A percentile compares a stretch with the other conserved stretches of the same genome.
These are phyloP conservation scores for Gaultheria prostrata DNA, from an alignment of 148 eudicot species.

Conservation along the genomic window DNA sequence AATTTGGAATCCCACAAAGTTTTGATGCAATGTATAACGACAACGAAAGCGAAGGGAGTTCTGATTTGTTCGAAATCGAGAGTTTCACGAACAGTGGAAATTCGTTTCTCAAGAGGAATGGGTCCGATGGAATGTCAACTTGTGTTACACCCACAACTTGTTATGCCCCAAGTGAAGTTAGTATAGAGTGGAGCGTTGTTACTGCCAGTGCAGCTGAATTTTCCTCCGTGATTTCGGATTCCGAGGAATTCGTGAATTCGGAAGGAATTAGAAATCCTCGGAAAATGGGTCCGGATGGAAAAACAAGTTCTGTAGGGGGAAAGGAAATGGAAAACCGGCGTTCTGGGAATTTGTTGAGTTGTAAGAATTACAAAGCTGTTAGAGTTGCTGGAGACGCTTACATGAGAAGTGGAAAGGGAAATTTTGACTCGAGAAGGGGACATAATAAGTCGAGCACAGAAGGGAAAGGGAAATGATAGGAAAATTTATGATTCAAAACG, in stretches of 20 bases:
- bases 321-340: constrained; percentile 27
- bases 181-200: constrained; percentile 80
- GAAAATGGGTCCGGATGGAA: constrained; percentile 13
- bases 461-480: neutral
- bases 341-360: constrained; percentile 43
- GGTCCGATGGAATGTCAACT: constrained; percentile 22
- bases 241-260: constrained; percentile 35
- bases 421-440: constrained; percentile 15
- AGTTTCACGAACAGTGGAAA: constrained; percentile 19
- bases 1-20: neutral
- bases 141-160: constrained; percentile 35
- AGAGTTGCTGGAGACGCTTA: constrained; percentile 54
- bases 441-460: neutral
- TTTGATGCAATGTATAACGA: neutral
- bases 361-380: constrained; percentile 69
- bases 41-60: constrained; percentile 9
- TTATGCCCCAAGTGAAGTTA: constrained; percentile 79
- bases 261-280: neutral
- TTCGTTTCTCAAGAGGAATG: constrained; percentile 28
- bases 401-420: constrained; percentile 9
- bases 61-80: constrained; percentile 23
- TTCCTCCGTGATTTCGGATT: constrained; percentile 39
- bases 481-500: neutral
- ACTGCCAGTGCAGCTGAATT: constrained; percentile 73
- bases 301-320: neutral